Evolutionary conservation across 2,329 filamentous ascomycete genomes (phyloP), one percentile per base, ranked within the genome.

Genomic region (Anthostomella pinea): DNA sequence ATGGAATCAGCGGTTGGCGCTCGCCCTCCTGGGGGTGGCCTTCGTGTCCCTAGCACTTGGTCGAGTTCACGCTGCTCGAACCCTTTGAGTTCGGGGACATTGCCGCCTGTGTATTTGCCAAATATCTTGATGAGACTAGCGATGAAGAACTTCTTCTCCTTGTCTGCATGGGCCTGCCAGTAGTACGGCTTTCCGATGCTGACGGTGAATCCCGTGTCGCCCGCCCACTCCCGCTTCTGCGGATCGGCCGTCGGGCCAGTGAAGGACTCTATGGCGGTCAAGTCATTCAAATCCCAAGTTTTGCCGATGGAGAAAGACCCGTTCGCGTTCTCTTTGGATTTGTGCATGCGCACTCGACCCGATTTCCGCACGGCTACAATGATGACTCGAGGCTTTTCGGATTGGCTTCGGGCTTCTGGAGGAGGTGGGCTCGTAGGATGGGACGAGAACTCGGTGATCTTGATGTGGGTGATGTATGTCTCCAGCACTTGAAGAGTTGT

Each of bases 121-220:
- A 87, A 98, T 49, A 98, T 96, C 65, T 97, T 98, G 57, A 97
- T 81, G 51, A 97, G 67, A 63, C 90, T 96, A 21, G 87, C 89
- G 55, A 98, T 93, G 64, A 98, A 98, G 67, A 97, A 97, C 59
- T 95, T 91, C 72, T 96, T 97, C 66, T 98, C 93, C 68, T 96
- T 96, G 35, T 87, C 77, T 1, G 87, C 93, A 48, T 88, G 83
- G 21, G 93, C 89, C 63, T 95, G 81, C 93, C 93, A 98, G 63
- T 93, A 98, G 65, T 98, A 98, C 0, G 89, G 86, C 63, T 98
- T 98, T 17, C 85, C 84, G 18, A 98, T 77, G 2, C 83, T 93
- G 33, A 97, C 87, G 17, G 85, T 72, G 58, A 98, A 97, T 11
- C 93, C 93, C 28, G 81, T 79, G 39, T 83, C 83, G 34, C 85